phyloP scores from a whole-genome alignment of 495 filamentous ascomycete species.

The Annulohypoxylon bovei region DNA sequence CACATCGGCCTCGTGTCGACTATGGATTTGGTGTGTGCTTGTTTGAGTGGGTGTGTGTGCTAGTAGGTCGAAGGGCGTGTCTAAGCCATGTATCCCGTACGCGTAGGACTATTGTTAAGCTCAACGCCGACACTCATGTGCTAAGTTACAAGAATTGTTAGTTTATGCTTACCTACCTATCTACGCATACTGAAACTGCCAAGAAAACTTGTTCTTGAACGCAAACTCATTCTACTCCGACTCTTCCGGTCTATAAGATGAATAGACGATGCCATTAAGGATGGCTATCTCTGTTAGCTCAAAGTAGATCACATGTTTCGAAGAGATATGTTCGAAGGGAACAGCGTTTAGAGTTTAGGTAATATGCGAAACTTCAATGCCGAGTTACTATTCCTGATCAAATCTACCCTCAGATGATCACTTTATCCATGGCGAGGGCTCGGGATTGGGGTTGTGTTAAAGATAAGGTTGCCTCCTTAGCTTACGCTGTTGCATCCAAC shows the following conservation, averaged over 20 bases:
- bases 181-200: constrained; percentile 25
- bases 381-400: neutral
- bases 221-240: neutral
- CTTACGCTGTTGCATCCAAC: constrained; percentile 2
- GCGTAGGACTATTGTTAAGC: neutral
- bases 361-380: neutral
- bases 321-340: neutral
- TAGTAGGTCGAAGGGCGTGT: neutral
- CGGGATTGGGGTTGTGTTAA: neutral
- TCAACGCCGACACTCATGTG: neutral
- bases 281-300: neutral
- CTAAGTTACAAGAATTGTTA: neutral
- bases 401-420: neutral
- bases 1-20: constrained; percentile 10
- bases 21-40: neutral
- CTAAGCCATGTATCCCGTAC: neutral
- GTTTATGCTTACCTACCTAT: neutral
- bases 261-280: neutral
- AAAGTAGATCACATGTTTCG: neutral
- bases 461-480: neutral
- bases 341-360: neutral
- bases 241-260: constrained; percentile 2
- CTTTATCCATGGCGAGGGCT: neutral
- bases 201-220: constrained; percentile 23
- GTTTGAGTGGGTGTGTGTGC: neutral